phyloP scores from a whole-genome alignment of 164 flowering plant genomes.

The Tetrastigma voinierianum region DNA sequence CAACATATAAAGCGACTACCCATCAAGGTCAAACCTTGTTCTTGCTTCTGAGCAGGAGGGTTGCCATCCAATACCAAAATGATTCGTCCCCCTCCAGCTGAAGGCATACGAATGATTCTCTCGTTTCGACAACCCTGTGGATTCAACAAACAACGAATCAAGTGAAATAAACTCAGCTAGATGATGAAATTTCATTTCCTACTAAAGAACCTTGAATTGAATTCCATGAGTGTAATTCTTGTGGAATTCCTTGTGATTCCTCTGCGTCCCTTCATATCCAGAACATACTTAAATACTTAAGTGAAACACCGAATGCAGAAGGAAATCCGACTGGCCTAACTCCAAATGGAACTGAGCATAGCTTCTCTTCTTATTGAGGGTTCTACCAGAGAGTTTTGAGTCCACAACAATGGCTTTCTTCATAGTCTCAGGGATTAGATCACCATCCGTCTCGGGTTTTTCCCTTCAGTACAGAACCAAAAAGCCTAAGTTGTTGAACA shows the following conservation, averaged over 20 bases:
- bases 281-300: slow-evolving; percentile 64
- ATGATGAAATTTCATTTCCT: background rate
- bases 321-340: slow-evolving; percentile 88
- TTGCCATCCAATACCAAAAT: slow-evolving; percentile 64
- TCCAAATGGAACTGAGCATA: slow-evolving; percentile 84
- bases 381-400: slow-evolving; percentile 19
- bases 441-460: slow-evolving; percentile 2
- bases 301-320: slow-evolving; percentile 51
- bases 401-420: slow-evolving; percentile 12
- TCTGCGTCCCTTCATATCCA: slow-evolving; percentile 76
- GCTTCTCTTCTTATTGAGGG: slow-evolving; percentile 72
- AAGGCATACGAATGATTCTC: slow-evolving; percentile 39
- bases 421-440: background rate
- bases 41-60: slow-evolving; percentile 53
- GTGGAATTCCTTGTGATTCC: slow-evolving; percentile 68
- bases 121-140: slow-evolving; percentile 78
- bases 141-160: background rate
- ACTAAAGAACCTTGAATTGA: slow-evolving; percentile 57
- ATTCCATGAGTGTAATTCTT: slow-evolving; percentile 66
- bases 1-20: background rate
- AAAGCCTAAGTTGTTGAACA: background rate
- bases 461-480: slow-evolving; percentile 9
- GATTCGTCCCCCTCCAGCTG: slow-evolving; percentile 42
- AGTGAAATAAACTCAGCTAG: background rate
- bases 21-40: slow-evolving; percentile 53